Percentiles rank a stretch among this genome's conserved stretches.
These are phyloP conservation scores for Pseudovirgaria hyperparasitica DNA, from an alignment of 2,329 filamentous ascomycete species.

Conservation along the genomic window DNA sequence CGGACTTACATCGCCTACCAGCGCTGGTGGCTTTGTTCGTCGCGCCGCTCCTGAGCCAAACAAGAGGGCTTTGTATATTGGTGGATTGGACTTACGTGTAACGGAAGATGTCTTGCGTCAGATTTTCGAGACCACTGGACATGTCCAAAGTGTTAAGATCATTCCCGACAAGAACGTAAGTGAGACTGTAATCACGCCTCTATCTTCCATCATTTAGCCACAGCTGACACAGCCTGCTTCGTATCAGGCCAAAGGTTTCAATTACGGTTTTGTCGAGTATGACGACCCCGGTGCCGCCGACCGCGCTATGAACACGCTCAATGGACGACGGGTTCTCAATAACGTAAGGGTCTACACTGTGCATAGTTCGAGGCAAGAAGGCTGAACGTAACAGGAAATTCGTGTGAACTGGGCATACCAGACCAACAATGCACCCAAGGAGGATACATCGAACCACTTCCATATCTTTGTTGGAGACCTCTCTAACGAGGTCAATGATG, in stretches of 20 bases:
- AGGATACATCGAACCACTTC: constrained; percentile 96
- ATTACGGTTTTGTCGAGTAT: constrained; percentile 98
- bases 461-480: constrained; percentile 98
- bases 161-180: constrained; percentile 99
- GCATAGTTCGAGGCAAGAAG: background rate
- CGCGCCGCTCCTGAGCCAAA: constrained; percentile 95
- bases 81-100: constrained; percentile 85
- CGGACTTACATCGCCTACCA: constrained; percentile 73
- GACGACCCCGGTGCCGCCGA: constrained; percentile 95
- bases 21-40: constrained; percentile 66
- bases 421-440: constrained; percentile 85
- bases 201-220: constrained; percentile 1
- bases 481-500: constrained; percentile 97
- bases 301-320: constrained; percentile 92
- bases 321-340: constrained; percentile 89
- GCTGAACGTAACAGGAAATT: constrained; percentile 59
- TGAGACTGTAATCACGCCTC: constrained; percentile 2
- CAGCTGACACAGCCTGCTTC: constrained; percentile 1
- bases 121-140: constrained; percentile 97
- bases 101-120: constrained; percentile 94
- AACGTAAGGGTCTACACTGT: constrained; percentile 49
- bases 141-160: constrained; percentile 98
- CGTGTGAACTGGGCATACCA: constrained; percentile 99
- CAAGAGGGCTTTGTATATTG: constrained; percentile 93
- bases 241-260: constrained; percentile 80